Base-by-base conservation (phyloP, 441 rosid genomes). In the Populus hybrid region DNA sequence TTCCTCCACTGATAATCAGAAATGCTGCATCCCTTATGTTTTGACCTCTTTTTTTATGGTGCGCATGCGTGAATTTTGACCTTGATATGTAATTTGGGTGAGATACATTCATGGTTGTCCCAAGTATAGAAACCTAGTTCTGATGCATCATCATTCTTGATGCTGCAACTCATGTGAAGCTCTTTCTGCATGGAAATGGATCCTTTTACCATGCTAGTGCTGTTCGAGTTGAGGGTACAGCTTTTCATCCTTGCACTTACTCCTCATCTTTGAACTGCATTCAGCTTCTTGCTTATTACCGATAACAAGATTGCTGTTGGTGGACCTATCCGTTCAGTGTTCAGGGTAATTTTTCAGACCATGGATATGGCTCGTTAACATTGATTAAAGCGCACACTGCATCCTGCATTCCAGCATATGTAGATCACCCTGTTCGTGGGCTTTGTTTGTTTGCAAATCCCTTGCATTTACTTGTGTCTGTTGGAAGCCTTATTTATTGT, bases 401-500 rank as follows among this genome's bases (percentile, higher is more conserved):
- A 28, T 77, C 40, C 79, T 68, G 23, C 34, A 14, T 66, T 75
- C 12, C 68, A 70, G 70, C 67, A 20, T 66, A 14, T 65, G 8
- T 61, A 66, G 78, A 14, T 38, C 30, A 74, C 67, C 36, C 63
- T 32, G 78, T 74, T 81, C 69, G 57, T 69, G 73, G 61, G 3
- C 42, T 34, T 67, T 10, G 20, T 34, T 66, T 59, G n/a, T 63
- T 32, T 68, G 40, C 40, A 50, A 35, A 26, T 66, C 63, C 76
- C 73, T 76, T 66, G 69, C 73, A 64, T 38, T 50, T 36, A 18
- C 76, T 36, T 34, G 67, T 75, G 20, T 73, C 71, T n/a, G 70
- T 69, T 14, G 74, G 73, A 82, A 73, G 74, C 61, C 79, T 84
- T 34, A 66, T 38, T 46, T 69, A 65, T 78, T 81, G 77, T 65